Base-by-base conservation (phyloP, 2,329 filamentous ascomycete species). In the Xylariaceae sp. region DNA sequence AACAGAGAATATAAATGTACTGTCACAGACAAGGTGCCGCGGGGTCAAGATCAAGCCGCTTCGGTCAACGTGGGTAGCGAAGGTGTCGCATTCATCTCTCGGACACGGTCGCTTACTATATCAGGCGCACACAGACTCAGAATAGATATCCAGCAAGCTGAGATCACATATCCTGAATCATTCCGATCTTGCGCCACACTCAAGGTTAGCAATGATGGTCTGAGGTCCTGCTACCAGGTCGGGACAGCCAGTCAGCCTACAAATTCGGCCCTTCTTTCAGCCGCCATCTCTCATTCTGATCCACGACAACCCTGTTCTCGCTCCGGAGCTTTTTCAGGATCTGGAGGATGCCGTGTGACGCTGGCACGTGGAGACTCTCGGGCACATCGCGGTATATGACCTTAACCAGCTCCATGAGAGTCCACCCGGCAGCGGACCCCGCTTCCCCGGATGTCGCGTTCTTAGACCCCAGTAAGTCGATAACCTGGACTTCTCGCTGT, bases 341-440 rank as follows among this genome's bases (percentile, higher is more conserved):
- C 76, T 93, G 89, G 62, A 87, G 62, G 5, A 97, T 78, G 1
- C 92, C 92, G 47, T 82, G 80, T 63, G 89, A 85, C 0, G 94
- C 94, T 7, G 92, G 87, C 9, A 80, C 71, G 73, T 92, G 89
- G 65, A 97, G 77, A 68, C 80, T 84, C 71, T 89, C 85, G 0
- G 89, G 87, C 18, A 96, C 87, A 67, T 90, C 86, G 56, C 80
- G 82, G 72, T 99, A 99, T 39, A 99, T 90, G 37, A 89, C 77
- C 73, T 88, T 89, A n/a, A 97, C 93, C 64, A 97, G 78, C 60
- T 93, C 90, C 82, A 91, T 87, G 7, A 85, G 80, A 5, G 82
- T 84, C 89, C 88, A 91, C 0, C 73, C 72, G 59, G 75, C 73
- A 11, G 37, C 65, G 37, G n/a, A 47, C 67, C 34, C 53, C 3